Evolutionary conservation across 495 filamentous ascomycete species (phyloP).

Genomic region (Penicillium angulare): DNA sequence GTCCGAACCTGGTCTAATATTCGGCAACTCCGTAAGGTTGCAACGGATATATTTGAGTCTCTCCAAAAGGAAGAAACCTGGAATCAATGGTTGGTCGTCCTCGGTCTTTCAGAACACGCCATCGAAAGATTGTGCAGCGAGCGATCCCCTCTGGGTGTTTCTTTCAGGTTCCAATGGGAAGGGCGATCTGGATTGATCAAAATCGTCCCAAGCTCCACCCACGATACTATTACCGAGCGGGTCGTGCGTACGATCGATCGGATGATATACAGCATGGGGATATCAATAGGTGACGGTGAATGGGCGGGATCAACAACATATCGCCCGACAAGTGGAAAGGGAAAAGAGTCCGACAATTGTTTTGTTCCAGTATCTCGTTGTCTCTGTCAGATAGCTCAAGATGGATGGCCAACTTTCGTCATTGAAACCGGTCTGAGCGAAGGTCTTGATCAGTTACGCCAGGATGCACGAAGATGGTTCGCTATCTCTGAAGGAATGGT

Average conservation of each 20-base stretch:
- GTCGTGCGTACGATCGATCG: neutral
- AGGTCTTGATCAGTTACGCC: neutral
- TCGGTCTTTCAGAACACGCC: too few relatives aligned
- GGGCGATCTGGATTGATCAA: neutral
- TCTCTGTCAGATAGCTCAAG: neutral
- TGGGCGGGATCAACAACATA: neutral
- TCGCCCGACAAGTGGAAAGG: neutral
- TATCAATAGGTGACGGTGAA: neutral
- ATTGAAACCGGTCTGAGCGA: neutral
- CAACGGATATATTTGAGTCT: too few relatives aligned
- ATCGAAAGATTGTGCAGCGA: too few relatives aligned
- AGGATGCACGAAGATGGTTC: neutral
- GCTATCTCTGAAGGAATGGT: neutral
- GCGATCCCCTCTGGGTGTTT: too few relatives aligned
- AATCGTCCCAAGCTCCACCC: neutral
- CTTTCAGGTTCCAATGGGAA: neutral
- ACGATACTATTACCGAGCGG: neutral
- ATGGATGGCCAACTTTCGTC: neutral
- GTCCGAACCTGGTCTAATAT: too few relatives aligned
- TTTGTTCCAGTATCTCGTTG: neutral
- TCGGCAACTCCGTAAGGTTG: too few relatives aligned
- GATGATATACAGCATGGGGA: neutral
- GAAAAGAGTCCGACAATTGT: neutral
- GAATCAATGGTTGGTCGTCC: too few relatives aligned
- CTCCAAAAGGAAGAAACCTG: too few relatives aligned